phyloP scores from a whole-genome alignment of 106 monocot genomes.

The Alisma plantagoaquatica region DNA sequence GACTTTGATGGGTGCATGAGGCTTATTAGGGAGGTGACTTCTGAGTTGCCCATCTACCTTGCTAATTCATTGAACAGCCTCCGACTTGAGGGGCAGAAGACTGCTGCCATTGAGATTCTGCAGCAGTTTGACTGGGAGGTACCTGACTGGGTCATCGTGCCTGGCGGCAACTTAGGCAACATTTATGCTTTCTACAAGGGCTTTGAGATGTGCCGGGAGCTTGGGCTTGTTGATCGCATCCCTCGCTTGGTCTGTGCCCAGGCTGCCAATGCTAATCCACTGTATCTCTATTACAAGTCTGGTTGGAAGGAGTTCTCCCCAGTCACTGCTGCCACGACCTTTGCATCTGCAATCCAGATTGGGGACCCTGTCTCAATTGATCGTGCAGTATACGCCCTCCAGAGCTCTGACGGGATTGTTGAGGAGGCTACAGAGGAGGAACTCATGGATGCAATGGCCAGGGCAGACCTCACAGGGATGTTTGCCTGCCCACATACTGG shows the following conservation, averaged over 20 bases:
- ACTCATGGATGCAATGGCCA: no score
- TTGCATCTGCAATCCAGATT: conserved; percentile 91
- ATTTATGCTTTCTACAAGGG: no score
- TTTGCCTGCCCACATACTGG: conserved; percentile 89
- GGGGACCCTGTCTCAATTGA: no score
- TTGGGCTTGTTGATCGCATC: no score
- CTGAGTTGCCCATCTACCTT: conserved; percentile 87
- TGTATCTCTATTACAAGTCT: conserved; percentile 62
- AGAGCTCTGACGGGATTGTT: conserved; percentile 54
- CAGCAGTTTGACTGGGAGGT: no score
- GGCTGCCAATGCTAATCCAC: no score
- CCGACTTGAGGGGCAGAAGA: no score
- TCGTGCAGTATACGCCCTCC: conserved; percentile 52
- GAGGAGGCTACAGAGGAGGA: conserved; percentile 95
- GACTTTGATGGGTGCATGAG: conserved; percentile 95
- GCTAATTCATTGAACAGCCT: no score
- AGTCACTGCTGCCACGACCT: conserved; percentile 43
- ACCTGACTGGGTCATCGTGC: no score
- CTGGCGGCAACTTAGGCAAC: no score
- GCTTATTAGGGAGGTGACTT: conserved; percentile 76
- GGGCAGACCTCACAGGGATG: conserved; percentile 80
- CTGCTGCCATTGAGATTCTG: no score
- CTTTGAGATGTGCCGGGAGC: conserved; percentile 75
- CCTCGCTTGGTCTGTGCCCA: no score
- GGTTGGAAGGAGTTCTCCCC: conserved; percentile 58